These are phyloP conservation scores for Paramecium pentaurelia DNA, from an alignment of 73 alveolate species.

Conservation along the genomic window DNA sequence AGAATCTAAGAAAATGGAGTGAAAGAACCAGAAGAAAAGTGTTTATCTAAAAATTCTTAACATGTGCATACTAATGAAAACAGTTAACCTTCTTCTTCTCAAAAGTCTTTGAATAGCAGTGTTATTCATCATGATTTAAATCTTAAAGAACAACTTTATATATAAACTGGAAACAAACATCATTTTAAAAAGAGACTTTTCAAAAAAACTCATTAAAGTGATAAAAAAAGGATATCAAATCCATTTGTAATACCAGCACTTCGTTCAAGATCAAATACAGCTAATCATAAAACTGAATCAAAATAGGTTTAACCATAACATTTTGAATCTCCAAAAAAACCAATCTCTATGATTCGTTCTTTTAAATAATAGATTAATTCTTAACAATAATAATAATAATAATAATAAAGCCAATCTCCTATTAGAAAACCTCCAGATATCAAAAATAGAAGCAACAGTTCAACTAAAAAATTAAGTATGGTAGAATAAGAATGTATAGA, in stretches of 20 bases:
- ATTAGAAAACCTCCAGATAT: background rate
- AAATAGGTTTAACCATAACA: background rate
- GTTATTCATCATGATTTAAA: background rate
- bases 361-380: background rate
- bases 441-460: background rate
- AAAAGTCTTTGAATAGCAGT: background rate
- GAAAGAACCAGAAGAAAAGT: background rate
- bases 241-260: background rate
- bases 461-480: background rate
- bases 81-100: background rate
- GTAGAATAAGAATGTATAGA: background rate
- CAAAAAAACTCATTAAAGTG: background rate
- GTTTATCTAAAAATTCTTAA: background rate
- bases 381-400: background rate
- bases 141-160: background rate
- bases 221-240: background rate
- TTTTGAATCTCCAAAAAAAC: conserved; percentile 2
- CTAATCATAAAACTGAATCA: background rate
- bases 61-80: background rate
- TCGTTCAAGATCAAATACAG: background rate
- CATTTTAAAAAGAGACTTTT: background rate
- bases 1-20: background rate
- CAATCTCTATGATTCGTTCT: background rate
- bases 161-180: background rate
- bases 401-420: background rate